A percentile compares a stretch with the other conserved stretches of the same genome.
These are phyloP conservation scores for Polyplosphaeria fusca DNA, from an alignment of 495 filamentous ascomycete species.

Conservation along the genomic window DNA sequence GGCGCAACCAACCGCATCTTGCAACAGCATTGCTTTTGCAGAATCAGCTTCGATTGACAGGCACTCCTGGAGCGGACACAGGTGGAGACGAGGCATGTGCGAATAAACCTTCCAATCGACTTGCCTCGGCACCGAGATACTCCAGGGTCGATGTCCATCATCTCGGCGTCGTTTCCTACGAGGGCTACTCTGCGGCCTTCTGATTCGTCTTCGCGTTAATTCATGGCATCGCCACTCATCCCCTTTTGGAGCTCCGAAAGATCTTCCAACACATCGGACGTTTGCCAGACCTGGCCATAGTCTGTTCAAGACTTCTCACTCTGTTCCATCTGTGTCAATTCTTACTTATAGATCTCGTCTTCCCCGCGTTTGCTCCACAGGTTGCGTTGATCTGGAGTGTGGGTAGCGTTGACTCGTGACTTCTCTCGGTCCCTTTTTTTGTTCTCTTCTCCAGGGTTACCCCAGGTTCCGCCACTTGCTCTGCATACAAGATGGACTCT, in stretches of 20 bases:
- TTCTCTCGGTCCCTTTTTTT: not conserved
- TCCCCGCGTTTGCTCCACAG: slow-evolving; percentile 13
- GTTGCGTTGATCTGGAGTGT: not conserved
- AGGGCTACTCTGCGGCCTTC: not conserved
- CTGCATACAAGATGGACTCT: slow-evolving; percentile 15
- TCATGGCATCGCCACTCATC: slow-evolving; percentile 7
- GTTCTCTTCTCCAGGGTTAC: not conserved
- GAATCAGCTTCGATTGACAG: slow-evolving; percentile 11
- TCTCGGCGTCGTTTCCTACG: slow-evolving; percentile 19
- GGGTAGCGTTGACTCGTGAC: not conserved
- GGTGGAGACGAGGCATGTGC: slow-evolving; percentile 10
- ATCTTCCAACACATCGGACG: no score
- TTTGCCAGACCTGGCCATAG: no score
- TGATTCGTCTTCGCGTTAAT: not conserved
- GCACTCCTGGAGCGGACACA: not conserved
- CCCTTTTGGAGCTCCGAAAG: slow-evolving; percentile 12
- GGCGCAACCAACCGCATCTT: not conserved
- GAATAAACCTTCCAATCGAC: not conserved
- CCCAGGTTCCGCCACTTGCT: slow-evolving; percentile 8
- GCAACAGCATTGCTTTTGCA: not conserved
- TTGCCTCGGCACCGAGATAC: slow-evolving; percentile 15
- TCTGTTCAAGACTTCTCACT: no score
- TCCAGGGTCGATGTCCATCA: slow-evolving; percentile 22
- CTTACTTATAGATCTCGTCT: slow-evolving; percentile 6
- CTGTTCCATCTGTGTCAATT: no score